Conservation (phyloP, 805 yeast genomes). For the Ogataea polymorpha region DNA sequence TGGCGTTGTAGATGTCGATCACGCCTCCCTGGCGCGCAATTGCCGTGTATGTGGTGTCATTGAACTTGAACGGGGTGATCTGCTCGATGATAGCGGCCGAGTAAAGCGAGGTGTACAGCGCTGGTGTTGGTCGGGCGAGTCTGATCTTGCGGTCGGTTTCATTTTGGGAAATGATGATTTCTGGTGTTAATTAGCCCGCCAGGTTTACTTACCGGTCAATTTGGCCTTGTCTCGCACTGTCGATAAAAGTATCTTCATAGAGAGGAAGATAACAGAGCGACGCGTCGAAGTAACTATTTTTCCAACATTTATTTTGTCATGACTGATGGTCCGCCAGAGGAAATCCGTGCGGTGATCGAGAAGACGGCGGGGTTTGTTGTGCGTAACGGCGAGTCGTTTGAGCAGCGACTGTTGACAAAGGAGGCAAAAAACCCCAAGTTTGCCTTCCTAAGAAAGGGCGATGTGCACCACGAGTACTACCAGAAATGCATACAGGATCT, state of each 20-base stretch:
- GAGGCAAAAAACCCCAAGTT: conserved; percentile 53
- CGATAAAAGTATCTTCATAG: conserved; percentile 21
- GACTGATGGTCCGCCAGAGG: conserved; percentile 24
- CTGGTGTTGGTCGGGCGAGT: conserved; percentile 3
- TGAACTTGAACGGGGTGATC: conserved; percentile 9
- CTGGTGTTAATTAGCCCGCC: conserved; percentile 8
- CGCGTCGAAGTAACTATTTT: not conserved
- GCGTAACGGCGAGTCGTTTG: conserved; percentile 68
- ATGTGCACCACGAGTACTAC: conserved; percentile 61
- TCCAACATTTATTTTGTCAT: not conserved
- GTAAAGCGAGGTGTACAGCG: conserved; percentile 3
- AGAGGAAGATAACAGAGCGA: conserved; percentile 11
- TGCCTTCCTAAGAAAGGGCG: conserved; percentile 53
- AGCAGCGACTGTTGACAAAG: conserved; percentile 46
- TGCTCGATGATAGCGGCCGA: conserved; percentile 18
- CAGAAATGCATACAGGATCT: conserved; percentile 40
- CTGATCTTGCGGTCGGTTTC: conserved; percentile 5
- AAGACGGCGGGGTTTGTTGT: conserved; percentile 71
- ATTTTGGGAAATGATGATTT: conserved; percentile 9
- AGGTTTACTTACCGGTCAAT: conserved; percentile 19
- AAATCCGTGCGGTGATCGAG: conserved; percentile 50
- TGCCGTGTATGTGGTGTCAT: conserved; percentile 12
- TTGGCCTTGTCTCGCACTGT: conserved; percentile 21
- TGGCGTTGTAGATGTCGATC: conserved; percentile 17
- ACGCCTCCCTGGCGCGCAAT: conserved; percentile 21